Base-by-base conservation (phyloP, 371 early-diverging fungal species). In the Mucor piriformis region DNA sequence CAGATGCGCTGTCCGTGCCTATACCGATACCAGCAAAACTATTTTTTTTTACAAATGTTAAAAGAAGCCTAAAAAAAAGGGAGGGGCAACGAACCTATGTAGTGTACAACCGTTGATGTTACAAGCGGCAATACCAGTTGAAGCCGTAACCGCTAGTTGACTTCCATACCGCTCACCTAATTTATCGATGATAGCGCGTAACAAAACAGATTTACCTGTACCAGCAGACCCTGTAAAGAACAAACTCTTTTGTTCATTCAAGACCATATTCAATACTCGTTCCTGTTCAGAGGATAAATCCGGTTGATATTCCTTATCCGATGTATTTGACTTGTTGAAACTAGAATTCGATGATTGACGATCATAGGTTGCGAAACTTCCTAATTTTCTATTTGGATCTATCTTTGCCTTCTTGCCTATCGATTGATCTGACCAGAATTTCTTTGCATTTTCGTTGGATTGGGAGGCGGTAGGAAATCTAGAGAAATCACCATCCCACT, bases 111-210 rank as follows among this genome's bases (percentile, higher is more conserved):
- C 96, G 32, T 87, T 86, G 60, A 95, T 90, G 59, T 93, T 90
- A 69, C 85, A 86, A 0, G 95, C 96, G 6, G 96, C 95, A 65
- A 94, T 90, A 13, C 93, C 94, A 0, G 97, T 96, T 1, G 95
- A 86, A 6, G 97, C 95, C 16, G 93, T 92, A 1, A 93, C 83
- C 0, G 90, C 92, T 4, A 93, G 74, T 23, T 74, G 69, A 1
- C 75, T 73, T 0, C 69, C 63, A 15, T 62, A 35, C 23, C 59
- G 64, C 3, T 63, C 62, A 11, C 61, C 67, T 43, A 92, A 64
- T 15, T 67, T 64, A 4, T 67, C 61, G 64, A 95, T 92, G 37
- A 95, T 80, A 47, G 71, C 74, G 20, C 85, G 75, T 44, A 92
- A 59, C 46, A 93, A 56, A 13, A 90, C 82, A 6, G 88, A 89